Evolutionary conservation across 1,284 basidiomycete species (phyloP).

Genomic region (Puccinia horiana): DNA sequence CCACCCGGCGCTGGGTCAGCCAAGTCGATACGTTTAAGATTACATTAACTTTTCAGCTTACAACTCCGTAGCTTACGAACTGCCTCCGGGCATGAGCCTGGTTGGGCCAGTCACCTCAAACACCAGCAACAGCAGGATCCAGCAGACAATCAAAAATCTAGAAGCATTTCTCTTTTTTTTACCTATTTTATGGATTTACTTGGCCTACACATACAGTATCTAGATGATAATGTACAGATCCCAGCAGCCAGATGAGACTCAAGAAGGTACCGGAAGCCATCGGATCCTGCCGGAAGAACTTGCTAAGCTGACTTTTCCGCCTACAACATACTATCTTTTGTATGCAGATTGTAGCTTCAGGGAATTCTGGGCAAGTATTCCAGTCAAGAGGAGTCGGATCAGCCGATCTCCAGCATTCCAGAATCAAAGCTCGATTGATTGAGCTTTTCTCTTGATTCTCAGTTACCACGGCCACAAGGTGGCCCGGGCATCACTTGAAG

Average conservation of each 20-base stretch:
- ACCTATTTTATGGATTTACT: no score
- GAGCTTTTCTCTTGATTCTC: background rate
- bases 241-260: constrained; percentile 25
- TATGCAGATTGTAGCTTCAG: background rate
- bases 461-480: background rate
- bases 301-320: background rate
- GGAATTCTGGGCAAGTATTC: no score
- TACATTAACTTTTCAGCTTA: constrained; percentile 1
- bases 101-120: no score
- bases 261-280: background rate
- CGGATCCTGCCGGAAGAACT: background rate
- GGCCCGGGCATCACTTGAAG: no score
- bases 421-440: no score
- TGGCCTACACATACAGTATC: no score
- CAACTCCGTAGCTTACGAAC: background rate
- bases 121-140: no score
- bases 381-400: constrained; percentile 1
- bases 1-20: background rate
- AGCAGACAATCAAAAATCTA: no score
- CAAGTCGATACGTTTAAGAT: background rate
- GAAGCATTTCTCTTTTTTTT: no score
- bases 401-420: background rate
- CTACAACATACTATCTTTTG: no score
- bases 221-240: background rate
- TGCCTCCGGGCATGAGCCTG: background rate